Evolutionary conservation across 2,329 filamentous ascomycete genomes (phyloP), one percentile per base, ranked within the genome.

Genomic region (Tolypocladium endophyticum): DNA sequence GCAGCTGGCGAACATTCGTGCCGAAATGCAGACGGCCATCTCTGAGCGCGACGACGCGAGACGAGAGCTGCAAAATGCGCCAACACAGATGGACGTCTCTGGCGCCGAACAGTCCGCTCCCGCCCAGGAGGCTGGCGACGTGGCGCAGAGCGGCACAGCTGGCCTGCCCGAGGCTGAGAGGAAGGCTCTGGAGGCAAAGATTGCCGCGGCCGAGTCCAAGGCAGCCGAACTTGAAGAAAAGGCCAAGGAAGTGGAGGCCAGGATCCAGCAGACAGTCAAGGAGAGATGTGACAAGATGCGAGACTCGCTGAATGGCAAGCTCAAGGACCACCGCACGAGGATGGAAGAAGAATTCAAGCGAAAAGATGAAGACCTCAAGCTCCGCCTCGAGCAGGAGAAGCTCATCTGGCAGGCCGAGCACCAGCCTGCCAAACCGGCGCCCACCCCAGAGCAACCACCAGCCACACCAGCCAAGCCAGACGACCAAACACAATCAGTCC

Each of bases 281-380:
- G 77, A 81, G 58, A 81, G 86, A 53, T 86, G 85, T 1, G 84
- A 89, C 52, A 83, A 82, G 69, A 88, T 90, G 87, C 88, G 86
- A 67, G 79, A 82, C 28, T 74, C 81, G 1, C 74, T 90, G 56
- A 87, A 86, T 66, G 86, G 84, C 69, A 90, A 88, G 69, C 78
- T 96, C 20, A 83, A 79, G 60, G 90, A 90, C 65, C 82, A 86
- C 53, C 81, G 80, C 64, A 72, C 78, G 57, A 76, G 79, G 61
- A 73, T 78, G 63, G 78, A 80, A 57, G 78, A 80, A 38, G 77
- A 81, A 61, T 77, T 76, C 59, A 83, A 83, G 67, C 78, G 80
- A 61, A 82, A 83, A 66, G 76, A 79, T 30, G 77, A 77, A 45
- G 77, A 82, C 52, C 71, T 79, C 53, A 82, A 83, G 64, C 72